Conservation (phyloP, 2,329 filamentous ascomycete species). For the Colletotrichum sp. region DNA sequence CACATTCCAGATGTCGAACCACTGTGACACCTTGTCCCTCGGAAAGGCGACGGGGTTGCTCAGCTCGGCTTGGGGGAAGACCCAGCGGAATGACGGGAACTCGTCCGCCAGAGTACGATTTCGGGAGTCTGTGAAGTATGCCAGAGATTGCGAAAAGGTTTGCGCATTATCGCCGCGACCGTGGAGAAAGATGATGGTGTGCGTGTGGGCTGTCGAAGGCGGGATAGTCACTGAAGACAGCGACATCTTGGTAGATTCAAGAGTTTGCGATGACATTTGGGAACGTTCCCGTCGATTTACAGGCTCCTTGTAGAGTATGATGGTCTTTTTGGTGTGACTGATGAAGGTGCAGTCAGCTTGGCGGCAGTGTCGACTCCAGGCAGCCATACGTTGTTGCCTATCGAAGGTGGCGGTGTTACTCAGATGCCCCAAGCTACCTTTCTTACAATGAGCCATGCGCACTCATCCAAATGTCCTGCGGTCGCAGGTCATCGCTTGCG, state of each 20-base stretch:
- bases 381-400: neutral
- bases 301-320: fast-evolving
- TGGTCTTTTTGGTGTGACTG: neutral
- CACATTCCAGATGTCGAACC: slow-evolving; percentile 57
- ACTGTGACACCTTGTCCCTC: slow-evolving; percentile 37
- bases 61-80: slow-evolving; percentile 50
- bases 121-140: slow-evolving; percentile 33
- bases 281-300: neutral
- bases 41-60: slow-evolving; percentile 28
- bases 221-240: slow-evolving; percentile 4
- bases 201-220: slow-evolving; percentile 35
- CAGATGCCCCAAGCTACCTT: neutral
- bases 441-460: no score
- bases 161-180: slow-evolving; percentile 45
- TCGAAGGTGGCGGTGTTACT: neutral
- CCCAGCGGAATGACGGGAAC: slow-evolving; percentile 53
- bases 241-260: neutral
- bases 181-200: slow-evolving; percentile 52
- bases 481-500: neutral
- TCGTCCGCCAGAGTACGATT: slow-evolving; percentile 38
- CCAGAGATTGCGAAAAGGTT: slow-evolving; percentile 36
- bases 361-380: neutral
- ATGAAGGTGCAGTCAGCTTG: neutral
- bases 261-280: neutral
- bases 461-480: neutral